Evolutionary conservation across 306 rosid species (phyloP), one percentile per base, ranked within the genome.

Genomic region (Lathyrus oleraceus): DNA sequence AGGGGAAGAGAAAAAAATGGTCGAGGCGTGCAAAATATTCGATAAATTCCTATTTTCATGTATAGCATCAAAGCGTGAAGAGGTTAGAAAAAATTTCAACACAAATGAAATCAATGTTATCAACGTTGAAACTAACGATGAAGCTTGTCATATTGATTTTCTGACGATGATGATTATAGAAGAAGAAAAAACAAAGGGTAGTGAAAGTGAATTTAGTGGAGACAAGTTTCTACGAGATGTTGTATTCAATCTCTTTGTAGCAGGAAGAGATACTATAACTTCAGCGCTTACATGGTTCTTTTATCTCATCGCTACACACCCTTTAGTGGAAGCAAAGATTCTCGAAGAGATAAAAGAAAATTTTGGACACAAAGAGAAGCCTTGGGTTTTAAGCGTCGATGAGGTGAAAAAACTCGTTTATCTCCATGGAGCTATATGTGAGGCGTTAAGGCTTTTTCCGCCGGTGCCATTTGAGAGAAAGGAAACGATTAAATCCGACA

Each of bases 391-490:
- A 61, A 35, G 28, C 17, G 47, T 61, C 19, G 67, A 61, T 0
- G 86, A 85, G 0, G 19, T 81, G 8, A 52, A 58, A 1, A 77
- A 77, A 17, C 61, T 85, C 8, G 88, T 83, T 47, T 83, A 83
- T 77, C 69, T 87, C 2, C 90, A 87, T 20, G 90, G 69, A 23
- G 79, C 87, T 7, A 4, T 87, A 2, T 76, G 83, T 16, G 93
- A 87, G 48, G 49, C 84, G 0, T 14, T 85, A 0, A 39, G 94
- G 51, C 87, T 88, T 15, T 83, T 66, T 10, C 94, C 93, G 2
- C 76, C 88, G 0, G 30, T 83, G 0, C 87, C 88, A 5, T 60
- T 81, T n/a, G 71, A 83, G 25, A 76, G 84, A 10, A 79, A 76
- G 53, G 15, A 70, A 5, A 67, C 85, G 2, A 10, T 52, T 0